phyloP scores from a whole-genome alignment of 2,329 filamentous ascomycete species.

The Neopestalotiopsis sp. region DNA sequence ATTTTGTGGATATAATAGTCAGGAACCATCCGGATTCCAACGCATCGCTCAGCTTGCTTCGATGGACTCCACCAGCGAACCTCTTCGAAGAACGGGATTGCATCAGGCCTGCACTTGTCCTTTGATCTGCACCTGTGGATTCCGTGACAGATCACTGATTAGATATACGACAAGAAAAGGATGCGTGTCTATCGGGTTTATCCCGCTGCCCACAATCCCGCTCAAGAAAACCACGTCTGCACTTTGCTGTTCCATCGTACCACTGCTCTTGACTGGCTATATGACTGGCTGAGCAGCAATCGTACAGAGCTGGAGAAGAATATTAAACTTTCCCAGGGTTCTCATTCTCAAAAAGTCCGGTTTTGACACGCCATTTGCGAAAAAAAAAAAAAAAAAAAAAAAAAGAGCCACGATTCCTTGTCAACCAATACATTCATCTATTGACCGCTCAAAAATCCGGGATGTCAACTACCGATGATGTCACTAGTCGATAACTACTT shows the following conservation, averaged over 20 bases:
- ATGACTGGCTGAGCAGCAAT: too few species aligned
- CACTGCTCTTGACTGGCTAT: too few species aligned
- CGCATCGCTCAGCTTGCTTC: background rate
- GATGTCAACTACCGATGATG: background rate
- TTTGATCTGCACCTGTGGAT: too few species aligned
- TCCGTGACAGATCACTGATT: too few species aligned
- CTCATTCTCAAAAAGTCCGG: background rate
- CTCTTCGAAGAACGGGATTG: background rate
- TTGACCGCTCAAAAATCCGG: background rate
- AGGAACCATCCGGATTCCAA: background rate
- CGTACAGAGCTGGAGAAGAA: too few species aligned
- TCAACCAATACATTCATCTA: background rate
- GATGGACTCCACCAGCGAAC: background rate
- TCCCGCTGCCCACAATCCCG: too few species aligned
- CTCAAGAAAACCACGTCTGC: too few species aligned
- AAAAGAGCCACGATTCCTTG: background rate
- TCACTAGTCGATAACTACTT: background rate
- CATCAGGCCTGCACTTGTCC: background rate
- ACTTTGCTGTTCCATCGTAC: too few species aligned
- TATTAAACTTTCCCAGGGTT: background rate
- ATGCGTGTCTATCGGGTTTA: too few species aligned
- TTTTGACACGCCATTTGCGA: background rate
- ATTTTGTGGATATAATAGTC: background rate
- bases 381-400: too few species aligned
- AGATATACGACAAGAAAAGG: too few species aligned